Base-by-base conservation (phyloP, 108 stramenopile species). In the Stephanodiscus triporus region DNA sequence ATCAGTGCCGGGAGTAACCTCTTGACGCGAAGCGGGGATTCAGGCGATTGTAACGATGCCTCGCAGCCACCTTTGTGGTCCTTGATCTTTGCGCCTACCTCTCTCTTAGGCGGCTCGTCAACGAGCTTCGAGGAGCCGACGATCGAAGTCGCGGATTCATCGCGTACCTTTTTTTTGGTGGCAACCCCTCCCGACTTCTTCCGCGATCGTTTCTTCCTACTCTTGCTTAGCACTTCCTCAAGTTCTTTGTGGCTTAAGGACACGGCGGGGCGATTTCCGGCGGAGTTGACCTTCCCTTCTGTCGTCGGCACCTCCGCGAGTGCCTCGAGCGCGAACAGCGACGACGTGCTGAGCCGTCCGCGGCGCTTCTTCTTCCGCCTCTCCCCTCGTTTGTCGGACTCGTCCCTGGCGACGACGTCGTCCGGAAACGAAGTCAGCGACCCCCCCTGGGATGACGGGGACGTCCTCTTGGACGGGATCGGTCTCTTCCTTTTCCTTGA, bases 21-120 rank as follows among this genome's bases (percentile, higher is more conserved):
- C 36, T 32, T 71, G 27, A 49, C 60, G 20, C 60, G 68, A 17
- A 68, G 23, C 8, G 68, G 68, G 38, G 68, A 68, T 57, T 68
- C 55, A 3, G 67, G 67, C 16, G 67, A 68, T 64, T 54, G 51
- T 16, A 57, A 19, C 24, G 55, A 55, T 56, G 36, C 43, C 16
- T 70, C 68, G 37, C 5, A 1, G 64, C 42, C 43, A 26, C 64
- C 43, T 40, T 11, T 40, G 4, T 4, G 9, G 40, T 11, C 40
- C 40, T 11, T 9, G 11, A 40, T 40, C 40, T 20, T 20, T 24
- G 19, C 20, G 51, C 9, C 51, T 53, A 53, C 17, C 24, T 53
- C 24, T 53, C 24, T n/a, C 6, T 8, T 24, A 53, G 51, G 20
- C 5, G 51, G 9, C 6, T 53, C 51, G 51, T 53, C 23, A 3